phyloP scores from a whole-genome alignment of 2,329 filamentous ascomycete species.

The Gremmenia infestans region DNA sequence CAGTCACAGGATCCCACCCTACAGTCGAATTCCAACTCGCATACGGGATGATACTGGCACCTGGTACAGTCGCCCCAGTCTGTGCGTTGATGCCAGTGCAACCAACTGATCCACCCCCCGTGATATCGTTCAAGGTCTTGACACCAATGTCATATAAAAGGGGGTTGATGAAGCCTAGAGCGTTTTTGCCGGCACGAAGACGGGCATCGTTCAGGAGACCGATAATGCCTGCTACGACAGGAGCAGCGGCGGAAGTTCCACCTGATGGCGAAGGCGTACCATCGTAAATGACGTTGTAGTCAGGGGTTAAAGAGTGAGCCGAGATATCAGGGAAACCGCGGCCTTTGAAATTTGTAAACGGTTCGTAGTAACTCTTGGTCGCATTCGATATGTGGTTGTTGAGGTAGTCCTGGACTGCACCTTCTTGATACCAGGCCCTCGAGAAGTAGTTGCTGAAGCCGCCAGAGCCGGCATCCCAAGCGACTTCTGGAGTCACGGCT shows the following conservation, averaged over 20 bases:
- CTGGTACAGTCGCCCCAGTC: slow-evolving; percentile 13
- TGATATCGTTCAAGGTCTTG: slow-evolving; percentile 44
- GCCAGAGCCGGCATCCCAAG: slow-evolving; percentile 44
- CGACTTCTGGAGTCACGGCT: slow-evolving; percentile 29
- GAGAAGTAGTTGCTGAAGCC: slow-evolving; percentile 50
- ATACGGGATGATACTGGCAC: slow-evolving; percentile 24
- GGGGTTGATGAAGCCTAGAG: slow-evolving; percentile 54
- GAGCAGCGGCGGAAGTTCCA: slow-evolving; percentile 42
- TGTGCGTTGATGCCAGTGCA: slow-evolving; percentile 26
- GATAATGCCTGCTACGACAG: slow-evolving; percentile 53
- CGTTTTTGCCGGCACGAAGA: slow-evolving; percentile 41
- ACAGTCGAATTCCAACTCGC: slow-evolving; percentile 38
- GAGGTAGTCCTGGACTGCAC: slow-evolving; percentile 39
- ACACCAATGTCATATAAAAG: slow-evolving; percentile 50
- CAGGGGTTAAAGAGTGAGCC: slow-evolving; percentile 38
- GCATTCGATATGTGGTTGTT: slow-evolving; percentile 16
- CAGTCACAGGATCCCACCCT: slow-evolving; percentile 45
- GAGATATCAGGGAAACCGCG: slow-evolving; percentile 51
- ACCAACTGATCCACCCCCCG: slow-evolving; percentile 34
- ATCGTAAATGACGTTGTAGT: slow-evolving; percentile 44
- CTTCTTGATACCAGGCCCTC: slow-evolving; percentile 42
- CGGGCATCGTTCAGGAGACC: slow-evolving; percentile 59
- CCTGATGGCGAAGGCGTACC: slow-evolving; percentile 28
- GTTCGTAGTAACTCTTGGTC: slow-evolving; percentile 35
- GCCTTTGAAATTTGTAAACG: slow-evolving; percentile 42